Evolutionary conservation across 2,329 filamentous ascomycete species (phyloP), one percentile per base, ranked within the genome.

Genomic region (Xylariaceae sp.): DNA sequence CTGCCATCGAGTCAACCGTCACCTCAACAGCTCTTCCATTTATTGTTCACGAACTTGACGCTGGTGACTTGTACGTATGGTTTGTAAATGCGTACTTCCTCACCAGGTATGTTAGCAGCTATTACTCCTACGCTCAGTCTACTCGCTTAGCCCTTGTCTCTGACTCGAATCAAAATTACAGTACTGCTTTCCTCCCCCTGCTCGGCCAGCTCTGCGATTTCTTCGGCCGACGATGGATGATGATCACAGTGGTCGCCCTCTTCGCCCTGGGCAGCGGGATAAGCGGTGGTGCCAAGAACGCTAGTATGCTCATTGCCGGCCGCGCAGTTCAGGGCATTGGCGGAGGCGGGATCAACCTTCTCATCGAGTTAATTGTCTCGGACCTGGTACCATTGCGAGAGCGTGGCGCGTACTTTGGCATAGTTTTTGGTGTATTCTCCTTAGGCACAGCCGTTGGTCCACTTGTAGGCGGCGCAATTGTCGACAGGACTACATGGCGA

Each of bases 261-360:
- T 84, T 84, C 53, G 71, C 70, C 0, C 57, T 84, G 0, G 83
- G 82, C 0, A 82, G 80, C 52, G 78, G 74, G 13, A 1, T 51
- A 62, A 13, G 64, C 35, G 82, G 80, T 0, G 75, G 74, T 0
- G 77, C 82, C 0, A 71, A 62, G 0, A 75, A 59, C 6, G 70
- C 69, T 1, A 62, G 7, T 11, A 60, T 52, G 49, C 21, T 60
- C 1, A 60, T 63, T 20, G 56, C 50, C 5, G 60, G 60, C 4
- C 57, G 60, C 1, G 52, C 52, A 7, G 42, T 53, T 11, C 49
- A 63, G 27, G 60, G 59, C 9, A 29, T 50, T 5, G 60, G 59
- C 4, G 26, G 29, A 2, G 55, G 55, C 2, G 58, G 63, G 21
- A 59, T 64, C 50, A 35, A 23, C 8, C 11, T 21, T n/a, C 11